A percentile compares a stretch with the other conserved stretches of the same genome.
Evolutionary conservation across 2,329 filamentous ascomycete species (phyloP).

Genomic region (Exophiala alcalophila): DNA sequence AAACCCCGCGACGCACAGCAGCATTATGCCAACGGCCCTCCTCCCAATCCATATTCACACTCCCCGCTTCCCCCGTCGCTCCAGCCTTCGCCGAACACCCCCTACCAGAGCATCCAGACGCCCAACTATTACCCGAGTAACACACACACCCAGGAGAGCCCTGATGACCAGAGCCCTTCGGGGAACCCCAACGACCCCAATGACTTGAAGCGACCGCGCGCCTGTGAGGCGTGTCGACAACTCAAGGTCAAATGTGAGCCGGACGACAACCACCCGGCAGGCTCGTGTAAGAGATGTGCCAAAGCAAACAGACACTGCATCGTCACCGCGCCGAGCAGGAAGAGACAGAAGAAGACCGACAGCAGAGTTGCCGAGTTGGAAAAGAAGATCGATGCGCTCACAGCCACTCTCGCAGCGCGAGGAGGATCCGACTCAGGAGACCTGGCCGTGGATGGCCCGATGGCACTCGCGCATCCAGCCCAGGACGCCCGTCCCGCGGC

Average conservation of each 20-base stretch:
- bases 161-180: conserved; percentile 26
- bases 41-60: conserved; percentile 23
- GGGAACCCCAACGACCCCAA: conserved; percentile 30
- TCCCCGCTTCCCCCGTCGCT: conserved; percentile 28
- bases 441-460: conserved; percentile 23
- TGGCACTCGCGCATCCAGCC: conserved; percentile 16
- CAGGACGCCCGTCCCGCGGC: conserved; percentile 13
- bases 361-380: conserved; percentile 85
- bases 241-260: conserved; percentile 84
- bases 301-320: conserved; percentile 77
- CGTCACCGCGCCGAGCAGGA: conserved; percentile 70
- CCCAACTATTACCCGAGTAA: conserved; percentile 28
- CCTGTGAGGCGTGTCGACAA: conserved; percentile 72
- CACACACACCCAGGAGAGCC: conserved; percentile 26
- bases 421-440: conserved; percentile 33
- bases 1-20: conserved; percentile 25
- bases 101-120: conserved; percentile 28
- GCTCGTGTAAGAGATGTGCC: conserved; percentile 70
- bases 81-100: conserved; percentile 28
- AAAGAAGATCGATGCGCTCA: conserved; percentile 87
- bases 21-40: conserved; percentile 20
- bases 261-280: conserved; percentile 60
- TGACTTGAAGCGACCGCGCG: conserved; percentile 65
- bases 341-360: conserved; percentile 89
- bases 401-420: conserved; percentile 68